Evolutionary conservation across 306 rosid genomes (phyloP).

Genomic region (Acacia confusa): DNA sequence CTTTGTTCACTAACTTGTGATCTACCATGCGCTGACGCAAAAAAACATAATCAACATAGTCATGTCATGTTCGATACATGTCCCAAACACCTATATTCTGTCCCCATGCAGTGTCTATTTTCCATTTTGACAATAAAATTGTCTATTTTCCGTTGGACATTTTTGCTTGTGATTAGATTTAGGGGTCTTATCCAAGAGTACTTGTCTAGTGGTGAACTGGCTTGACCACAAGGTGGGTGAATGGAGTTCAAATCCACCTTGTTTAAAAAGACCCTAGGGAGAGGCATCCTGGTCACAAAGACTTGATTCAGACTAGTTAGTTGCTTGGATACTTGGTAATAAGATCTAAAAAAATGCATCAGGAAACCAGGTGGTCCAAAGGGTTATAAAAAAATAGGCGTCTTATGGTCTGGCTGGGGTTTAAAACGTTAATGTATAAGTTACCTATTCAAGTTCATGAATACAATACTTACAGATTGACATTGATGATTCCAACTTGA

Average conservation of each 20-base stretch:
- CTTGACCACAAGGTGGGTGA: no score
- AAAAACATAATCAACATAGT: neutral
- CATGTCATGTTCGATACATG: neutral
- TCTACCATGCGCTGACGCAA: neutral
- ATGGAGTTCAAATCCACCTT: no score
- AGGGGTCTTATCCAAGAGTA: neutral
- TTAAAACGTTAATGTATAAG: constrained; percentile 7
- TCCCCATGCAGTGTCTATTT: neutral
- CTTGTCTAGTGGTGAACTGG: no score
- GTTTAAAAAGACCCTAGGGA: no score
- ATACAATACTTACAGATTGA: constrained; percentile 47
- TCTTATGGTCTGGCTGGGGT: neutral
- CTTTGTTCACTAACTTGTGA: constrained; percentile 23
- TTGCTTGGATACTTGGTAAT: no score
- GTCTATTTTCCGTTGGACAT: neutral
- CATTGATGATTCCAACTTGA: constrained; percentile 50
- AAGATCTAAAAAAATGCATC: no score
- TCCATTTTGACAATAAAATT: no score
- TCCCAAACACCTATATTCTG: neutral
- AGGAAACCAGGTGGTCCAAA: no score
- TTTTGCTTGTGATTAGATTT: neutral
- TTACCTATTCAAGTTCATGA: constrained; percentile 22
- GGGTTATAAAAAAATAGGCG: neutral
- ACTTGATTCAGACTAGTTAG: no score
- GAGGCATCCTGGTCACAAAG: no score